Evolutionary conservation across 768 basidiomycete genomes (phyloP), one percentile per base, ranked within the genome.

Genomic region (Leucosporidium yakuticum): DNA sequence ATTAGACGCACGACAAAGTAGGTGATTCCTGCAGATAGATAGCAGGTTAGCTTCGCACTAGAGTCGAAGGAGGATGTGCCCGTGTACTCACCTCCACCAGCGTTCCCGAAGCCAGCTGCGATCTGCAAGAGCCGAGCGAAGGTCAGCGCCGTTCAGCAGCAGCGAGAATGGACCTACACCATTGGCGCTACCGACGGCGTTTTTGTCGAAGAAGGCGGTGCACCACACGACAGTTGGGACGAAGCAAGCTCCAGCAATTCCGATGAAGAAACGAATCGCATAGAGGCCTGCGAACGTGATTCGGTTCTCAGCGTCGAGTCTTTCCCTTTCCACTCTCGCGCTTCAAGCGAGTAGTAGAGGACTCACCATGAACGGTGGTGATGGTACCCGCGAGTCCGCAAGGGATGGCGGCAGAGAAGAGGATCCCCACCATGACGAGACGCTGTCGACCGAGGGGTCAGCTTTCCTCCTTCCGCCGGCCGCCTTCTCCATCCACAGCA

Each of bases 91-190:
- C 84, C 84, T 5, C 69, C 79, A 77, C 63, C 60, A 44, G 74
- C 63, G 70, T 82, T 79, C 57, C 85, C 85, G 83, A 84, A 86
- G 0, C 85, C 85, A 11, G 79, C 85, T 8, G 57, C 34, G 31
- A 82, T 36, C 34, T 36, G 34, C 12, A 12, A n/a, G n/a, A n/a
- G 5, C 5, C 19, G 19, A 97, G 84, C 93, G 92, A 69, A 93
- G 90, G 81, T 97, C 97, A 77, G 82, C 80, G 64, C 77, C 78
- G 64, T 76, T 17, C 44, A 78, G 79, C 81, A 31, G 85, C 79
- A 77, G 84, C 78, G 8, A 51, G 8, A 51, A 50, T 20, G 4
- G 20, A 50, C 20, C 17, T 19, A 36, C 49, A 3, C 83, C 1
- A 87, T 85, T 86, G 0, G 85, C 76, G 8, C 70, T 77, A 6